Base-by-base conservation (phyloP, 2,329 filamentous ascomycete species). In the Trichoderma guizhouense region DNA sequence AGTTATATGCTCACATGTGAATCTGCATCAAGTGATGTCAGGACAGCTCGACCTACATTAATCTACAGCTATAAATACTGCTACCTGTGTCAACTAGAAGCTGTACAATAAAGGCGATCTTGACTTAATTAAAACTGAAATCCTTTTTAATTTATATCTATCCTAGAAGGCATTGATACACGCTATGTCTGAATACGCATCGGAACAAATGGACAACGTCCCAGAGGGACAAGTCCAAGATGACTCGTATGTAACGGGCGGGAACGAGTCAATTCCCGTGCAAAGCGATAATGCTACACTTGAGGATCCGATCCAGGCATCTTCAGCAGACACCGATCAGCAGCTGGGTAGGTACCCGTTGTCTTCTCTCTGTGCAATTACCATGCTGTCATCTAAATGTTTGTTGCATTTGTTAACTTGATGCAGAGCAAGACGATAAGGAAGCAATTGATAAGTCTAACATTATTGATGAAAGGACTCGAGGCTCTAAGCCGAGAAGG, bases 361-460 rank as follows among this genome's bases (percentile, higher is more conserved):
- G 1, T n/a, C 7, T n/a, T 43, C 15, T 9, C 15, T 43, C 15
- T 18, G 18, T 0, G 3, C 39, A 18, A 18, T 7, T 26, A 1
- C 15, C 3, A 21, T 28, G 5, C 9, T 51, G 43, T 51, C 9
- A 11, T 3, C 3, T 14, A 24, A 24, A 7, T 24, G 3, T 3
- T 9, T 36, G 1, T 24, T 12, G 8, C 15, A 34, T 24, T 15
- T 11, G 60, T 51, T 63, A 63, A 71, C 8, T 12, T 9, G 0
- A 32, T 18, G 6, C 1, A 83, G 82, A 72, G 6, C 77, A 76
- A 4, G 81, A 82, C 34, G 81, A 83, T 3, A 77, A 72, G 26
- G 81, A 82, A 1, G 82, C 81, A 2, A 82, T 83, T 47, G 79
- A 83, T 43, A 68, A 77, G 43, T 74, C 74, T 26, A 83, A 83